Conservation (phyloP, 805 yeast genomes). For the Candida manassasensis region DNA sequence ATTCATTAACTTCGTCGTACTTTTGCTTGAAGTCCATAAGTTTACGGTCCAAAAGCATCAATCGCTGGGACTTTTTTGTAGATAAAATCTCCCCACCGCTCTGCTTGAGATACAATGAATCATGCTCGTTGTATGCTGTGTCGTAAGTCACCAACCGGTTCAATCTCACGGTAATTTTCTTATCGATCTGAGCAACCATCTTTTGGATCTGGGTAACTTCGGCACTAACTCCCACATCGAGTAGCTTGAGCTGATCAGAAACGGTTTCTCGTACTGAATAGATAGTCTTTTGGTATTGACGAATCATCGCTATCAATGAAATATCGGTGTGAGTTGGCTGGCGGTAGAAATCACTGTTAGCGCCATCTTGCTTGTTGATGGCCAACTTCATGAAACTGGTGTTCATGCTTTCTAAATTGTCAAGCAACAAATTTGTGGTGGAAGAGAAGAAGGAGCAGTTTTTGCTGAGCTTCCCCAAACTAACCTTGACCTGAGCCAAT, state of each 20-base stretch:
- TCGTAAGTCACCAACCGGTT: constrained; percentile 37
- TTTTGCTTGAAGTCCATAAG: constrained; percentile 15
- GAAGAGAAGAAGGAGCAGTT: constrained; percentile 9
- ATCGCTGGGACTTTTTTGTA: constrained; percentile 24
- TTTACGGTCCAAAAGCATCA: constrained; percentile 22
- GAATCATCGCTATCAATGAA: background rate
- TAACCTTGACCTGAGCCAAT: constrained; percentile 13
- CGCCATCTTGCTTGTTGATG: too few species aligned
- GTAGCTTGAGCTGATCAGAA: constrained; percentile 7
- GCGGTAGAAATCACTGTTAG: too few species aligned
- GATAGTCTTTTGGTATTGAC: constrained; percentile 1
- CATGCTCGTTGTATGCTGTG: constrained; percentile 23
- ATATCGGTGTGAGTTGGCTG: background rate
- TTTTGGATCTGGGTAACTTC: constrained; percentile 14
- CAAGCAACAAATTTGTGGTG: background rate
- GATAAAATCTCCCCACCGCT: constrained; percentile 30
- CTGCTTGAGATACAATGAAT: constrained; percentile 25
- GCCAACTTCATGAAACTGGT: constrained; percentile 7
- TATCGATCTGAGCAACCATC: constrained; percentile 20
- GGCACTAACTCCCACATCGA: constrained; percentile 8
- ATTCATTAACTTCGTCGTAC: constrained; percentile 33
- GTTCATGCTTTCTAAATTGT: constrained; percentile 3
- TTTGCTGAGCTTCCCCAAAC: constrained; percentile 13
- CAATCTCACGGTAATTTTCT: constrained; percentile 24
- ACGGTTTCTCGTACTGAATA: constrained; percentile 3